These are phyloP conservation scores for Plenodomus lindquistii DNA, from an alignment of 2,329 filamentous ascomycete species.

Conservation along the genomic window DNA sequence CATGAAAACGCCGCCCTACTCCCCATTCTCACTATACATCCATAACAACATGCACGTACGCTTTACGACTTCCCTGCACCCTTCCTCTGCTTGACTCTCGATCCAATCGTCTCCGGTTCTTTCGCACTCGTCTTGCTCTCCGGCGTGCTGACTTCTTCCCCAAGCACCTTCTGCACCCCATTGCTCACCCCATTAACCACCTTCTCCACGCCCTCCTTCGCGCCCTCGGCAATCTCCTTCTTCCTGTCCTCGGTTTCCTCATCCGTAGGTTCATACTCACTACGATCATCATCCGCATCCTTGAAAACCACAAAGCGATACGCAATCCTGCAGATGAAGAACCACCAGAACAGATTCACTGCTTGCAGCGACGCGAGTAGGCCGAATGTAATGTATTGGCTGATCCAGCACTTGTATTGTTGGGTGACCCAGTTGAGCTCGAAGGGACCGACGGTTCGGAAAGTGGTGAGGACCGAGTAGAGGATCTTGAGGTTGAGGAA, in stretches of 20 bases:
- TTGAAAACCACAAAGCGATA: conserved; percentile 69
- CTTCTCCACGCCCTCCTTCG: conserved; percentile 9
- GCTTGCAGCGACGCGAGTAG: conserved; percentile 71
- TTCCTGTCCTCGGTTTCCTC: conserved; percentile 49
- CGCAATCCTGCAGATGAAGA: conserved; percentile 74
- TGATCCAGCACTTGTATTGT: conserved; percentile 76
- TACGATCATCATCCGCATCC: conserved; percentile 70
- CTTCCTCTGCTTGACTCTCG: conserved; percentile 24
- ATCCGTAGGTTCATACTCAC: conserved; percentile 61
- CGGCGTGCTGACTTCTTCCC: conserved; percentile 27
- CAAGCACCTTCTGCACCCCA: conserved; percentile 23
- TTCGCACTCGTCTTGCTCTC: conserved; percentile 6
- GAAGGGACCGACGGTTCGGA: conserved; percentile 73
- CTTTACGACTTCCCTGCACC: conserved; percentile 2
- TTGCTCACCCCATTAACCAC: conserved; percentile 16
- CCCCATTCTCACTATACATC: no score
- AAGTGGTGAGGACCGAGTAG: conserved; percentile 74
- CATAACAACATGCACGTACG: no score
- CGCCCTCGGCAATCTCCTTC: conserved; percentile 12
- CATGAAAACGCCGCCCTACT: no score
- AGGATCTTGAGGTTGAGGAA: conserved; percentile 80
- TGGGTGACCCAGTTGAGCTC: conserved; percentile 74
- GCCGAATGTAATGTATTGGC: conserved; percentile 67
- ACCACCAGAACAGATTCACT: conserved; percentile 82
- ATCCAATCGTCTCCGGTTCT: conserved; percentile 20